Evolutionary conservation across 345 rosid genomes (phyloP), one percentile per base, ranked within the genome.

Genomic region (Gossypium ekmanianum): DNA sequence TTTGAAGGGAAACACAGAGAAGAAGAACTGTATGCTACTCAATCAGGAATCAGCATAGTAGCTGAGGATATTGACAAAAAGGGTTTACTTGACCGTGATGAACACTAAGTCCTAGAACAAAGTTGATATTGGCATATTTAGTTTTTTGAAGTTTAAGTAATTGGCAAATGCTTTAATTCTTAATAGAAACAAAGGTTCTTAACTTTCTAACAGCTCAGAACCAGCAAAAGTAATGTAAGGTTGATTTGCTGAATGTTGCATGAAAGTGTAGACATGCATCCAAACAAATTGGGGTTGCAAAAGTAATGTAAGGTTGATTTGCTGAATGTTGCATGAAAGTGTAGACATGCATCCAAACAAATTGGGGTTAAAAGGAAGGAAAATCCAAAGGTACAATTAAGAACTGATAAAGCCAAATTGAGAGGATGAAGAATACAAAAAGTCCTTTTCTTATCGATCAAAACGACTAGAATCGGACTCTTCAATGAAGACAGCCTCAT

Each of bases 361-460:
- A 51, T 27, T 27, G 14, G 44, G 59, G 13, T 68, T 20, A 34
- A 24, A 68, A 59, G 13, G 26, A 4, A 50, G 20, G 58, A 50
- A 50, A 26, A 68, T 47, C 22, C 58, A 26, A 13, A 20, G 72
- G 14, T 34, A 51, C 24, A 58, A 41, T 58, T 67, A 39, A 45
- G 16, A 22, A 8, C 29, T 54, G 13, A 22, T 45, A 59, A 43
- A 24, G 67, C 57, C 68, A 61, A 72, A 41, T 1, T 43, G 2
- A 45, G 45, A 47, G 58, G 58, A 61, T 73, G 76, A 61, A 9
- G 68, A 44, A 34, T 61, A 59, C 76, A 73, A 61, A 58, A 61
- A 61, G 56, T 27, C 68, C 2, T 47, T 26, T 61, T 45, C 18
- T 58, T 44, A 61, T 61, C 76, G 67, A 61, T 73, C 66, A 72